These are phyloP conservation scores for Yamadazyma dendronema DNA, from an alignment of 1,139 yeast genomes.

Conservation along the genomic window DNA sequence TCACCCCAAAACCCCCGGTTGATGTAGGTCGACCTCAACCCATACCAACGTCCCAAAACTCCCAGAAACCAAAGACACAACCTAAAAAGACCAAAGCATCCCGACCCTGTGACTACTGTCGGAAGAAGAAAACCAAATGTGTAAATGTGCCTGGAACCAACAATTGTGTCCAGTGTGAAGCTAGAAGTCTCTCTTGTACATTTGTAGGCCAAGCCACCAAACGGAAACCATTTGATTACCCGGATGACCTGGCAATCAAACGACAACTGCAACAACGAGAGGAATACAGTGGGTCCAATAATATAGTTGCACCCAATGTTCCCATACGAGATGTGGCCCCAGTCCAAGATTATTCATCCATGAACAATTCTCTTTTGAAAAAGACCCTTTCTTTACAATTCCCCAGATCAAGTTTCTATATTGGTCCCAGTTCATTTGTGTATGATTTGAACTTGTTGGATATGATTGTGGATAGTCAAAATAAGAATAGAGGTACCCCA, in stretches of 20 bases:
- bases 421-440: slow-evolving; percentile 68
- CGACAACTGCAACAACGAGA: slow-evolving; percentile 16
- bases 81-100: slow-evolving; percentile 25
- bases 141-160: slow-evolving; percentile 55
- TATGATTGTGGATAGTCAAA: slow-evolving; percentile 47
- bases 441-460: slow-evolving; percentile 61
- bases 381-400: slow-evolving; percentile 55
- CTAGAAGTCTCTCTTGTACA: slow-evolving; percentile 65
- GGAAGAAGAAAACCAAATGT: slow-evolving; percentile 65
- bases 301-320: slow-evolving; percentile 48
- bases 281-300: slow-evolving; percentile 4
- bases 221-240: slow-evolving; percentile 25
- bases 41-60: too few species aligned
- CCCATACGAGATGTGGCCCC: slow-evolving; percentile 55
- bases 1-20: too few species aligned
- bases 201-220: slow-evolving; percentile 38
- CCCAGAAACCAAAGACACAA: background rate
- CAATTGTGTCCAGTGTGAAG: slow-evolving; percentile 68
- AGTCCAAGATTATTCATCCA: slow-evolving; percentile 52
- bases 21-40: background rate
- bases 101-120: slow-evolving; percentile 69
- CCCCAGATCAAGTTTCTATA: slow-evolving; percentile 73
- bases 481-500: slow-evolving; percentile 14
- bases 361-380: slow-evolving; percentile 46
- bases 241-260: slow-evolving; percentile 19